Evolutionary conservation across 345 rosid genomes (phyloP), one percentile per base, ranked within the genome.

Genomic region (Populus nigra): DNA sequence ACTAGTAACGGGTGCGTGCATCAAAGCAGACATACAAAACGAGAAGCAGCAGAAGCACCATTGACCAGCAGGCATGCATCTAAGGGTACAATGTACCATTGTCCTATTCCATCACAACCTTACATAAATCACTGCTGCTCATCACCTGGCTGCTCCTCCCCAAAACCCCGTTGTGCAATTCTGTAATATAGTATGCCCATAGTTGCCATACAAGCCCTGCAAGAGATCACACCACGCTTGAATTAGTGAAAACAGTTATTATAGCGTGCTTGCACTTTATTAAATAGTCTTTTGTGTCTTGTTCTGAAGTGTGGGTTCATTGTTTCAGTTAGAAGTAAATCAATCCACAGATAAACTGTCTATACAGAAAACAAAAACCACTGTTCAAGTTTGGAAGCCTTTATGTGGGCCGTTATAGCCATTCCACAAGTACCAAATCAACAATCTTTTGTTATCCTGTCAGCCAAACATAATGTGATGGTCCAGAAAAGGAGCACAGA

Each of bases 131-230:
- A 89, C 84, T 77, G 88, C 87, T 91, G 89, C 82, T 88, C 98
- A 43, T 88, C 90, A 17, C 80, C 83, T 10, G 81, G 78, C 83
- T 77, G 68, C 29, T 89, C 89, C 65, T 94, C 93, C 35, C 84
- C 91, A 17, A 90, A 82, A 63, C 90, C 92, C 63, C 90, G 85
- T 67, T 90, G 97, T 22, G 99, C 95, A 35, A 96, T 88, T 89
- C 97, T 91, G 90, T 92, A 94, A 79, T 96, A 96, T 73, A 96
- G 88, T 79, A 96, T 87, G 76, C 95, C 97, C 98, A 96, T 96
- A 11, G 99, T 94, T 12, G 99, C 95, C 91, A 96, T 86, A 82
- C 99, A 96, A 5, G 99, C 99, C 94, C 99, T 96, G 97, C 86
- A 77, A 22, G 75, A 53, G 27, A 73, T 63, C 11, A 45, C 22